These are phyloP conservation scores for Podaxis pistillaris DNA, from an alignment of 768 basidiomycete genomes.

Conservation along the genomic window DNA sequence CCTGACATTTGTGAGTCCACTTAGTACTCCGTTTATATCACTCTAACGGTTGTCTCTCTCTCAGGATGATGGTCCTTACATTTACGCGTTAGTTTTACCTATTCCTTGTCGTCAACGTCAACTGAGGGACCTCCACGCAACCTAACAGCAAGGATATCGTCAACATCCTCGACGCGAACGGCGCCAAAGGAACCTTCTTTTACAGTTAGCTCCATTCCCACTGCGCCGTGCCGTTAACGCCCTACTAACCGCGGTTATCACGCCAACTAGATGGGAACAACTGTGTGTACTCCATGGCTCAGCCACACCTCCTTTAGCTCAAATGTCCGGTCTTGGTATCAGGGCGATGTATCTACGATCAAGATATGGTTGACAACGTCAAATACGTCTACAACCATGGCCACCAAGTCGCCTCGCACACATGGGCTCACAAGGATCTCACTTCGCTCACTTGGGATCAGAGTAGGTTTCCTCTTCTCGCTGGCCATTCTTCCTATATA, in stretches of 20 bases:
- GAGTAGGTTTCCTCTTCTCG: constrained; percentile 20
- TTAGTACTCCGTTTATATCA: background rate
- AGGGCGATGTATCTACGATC: constrained; percentile 39
- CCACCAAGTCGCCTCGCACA: constrained; percentile 45
- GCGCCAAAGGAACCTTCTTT: constrained; percentile 43
- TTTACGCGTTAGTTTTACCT: constrained; percentile 21
- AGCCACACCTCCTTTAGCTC: background rate
- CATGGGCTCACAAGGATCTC: constrained; percentile 40
- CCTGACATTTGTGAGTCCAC: constrained; percentile 31
- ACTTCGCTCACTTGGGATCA: constrained; percentile 29
- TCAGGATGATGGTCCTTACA: constrained; percentile 36
- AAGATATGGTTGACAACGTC: constrained; percentile 24
- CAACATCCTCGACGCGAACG: constrained; percentile 29
- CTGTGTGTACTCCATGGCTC: constrained; percentile 23
- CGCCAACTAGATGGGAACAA: constrained; percentile 33
- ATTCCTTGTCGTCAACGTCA: background rate
- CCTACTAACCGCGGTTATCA: background rate
- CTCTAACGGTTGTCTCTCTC: background rate
- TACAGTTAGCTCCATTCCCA: constrained; percentile 27
- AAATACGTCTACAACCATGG: constrained; percentile 37
- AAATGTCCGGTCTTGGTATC: background rate
- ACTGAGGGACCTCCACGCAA: background rate
- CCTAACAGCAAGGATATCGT: constrained; percentile 28
- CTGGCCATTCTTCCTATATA: background rate
- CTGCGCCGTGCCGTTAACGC: background rate